Base-by-base conservation (phyloP, 495 filamentous ascomycete genomes). In the Xylaria palmicola region DNA sequence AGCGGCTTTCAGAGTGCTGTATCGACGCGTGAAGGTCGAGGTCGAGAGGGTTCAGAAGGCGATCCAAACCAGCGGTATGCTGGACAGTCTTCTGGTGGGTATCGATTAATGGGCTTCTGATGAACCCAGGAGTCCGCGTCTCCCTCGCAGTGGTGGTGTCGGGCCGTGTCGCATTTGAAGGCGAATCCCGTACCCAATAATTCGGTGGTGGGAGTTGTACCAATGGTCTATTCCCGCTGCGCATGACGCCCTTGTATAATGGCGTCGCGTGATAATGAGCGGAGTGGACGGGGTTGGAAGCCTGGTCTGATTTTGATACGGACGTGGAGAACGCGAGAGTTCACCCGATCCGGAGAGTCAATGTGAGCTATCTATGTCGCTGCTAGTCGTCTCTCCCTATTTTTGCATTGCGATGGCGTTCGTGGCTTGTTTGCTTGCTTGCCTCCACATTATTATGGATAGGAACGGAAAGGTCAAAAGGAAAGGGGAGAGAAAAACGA, bases 21-120 rank as follows among this genome's bases (percentile, higher is more conserved):
- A 88, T 63, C 73, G 77, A 34, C 79, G 84, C 27, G 92, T 97
- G 17, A 83, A 85, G 24, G 74, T 81, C 24, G 90, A 94, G 72
- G 90, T 93, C 19, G 90, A 95, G 71, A 84, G 85, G 67, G 86
- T 89, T 13, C 90, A 96, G 70, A 82, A 88, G 71, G 91, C 91
- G 2, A 86, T 82, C 56, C 82, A 88, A 74, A 90, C 88, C 6
- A 83, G 80, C 59, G 93, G 93, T 1, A 97, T 97, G 92, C 70
- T 96, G 58, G 89, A 89, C 57, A 88, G 90, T 79, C 72, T 97
- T 37, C 77, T 83, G 60, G 74, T 76, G 6, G 37, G 44, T 6
- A 29, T 41, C 13, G 15, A 60, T 32, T 60, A 40, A 50, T 50
- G 10, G 24, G 10, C n/a, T n/a, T 6, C 4, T 4, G 1, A 8